These are phyloP conservation scores for Pelargonium exstipulatum DNA, from an alignment of 441 rosid species.

Conservation along the genomic window DNA sequence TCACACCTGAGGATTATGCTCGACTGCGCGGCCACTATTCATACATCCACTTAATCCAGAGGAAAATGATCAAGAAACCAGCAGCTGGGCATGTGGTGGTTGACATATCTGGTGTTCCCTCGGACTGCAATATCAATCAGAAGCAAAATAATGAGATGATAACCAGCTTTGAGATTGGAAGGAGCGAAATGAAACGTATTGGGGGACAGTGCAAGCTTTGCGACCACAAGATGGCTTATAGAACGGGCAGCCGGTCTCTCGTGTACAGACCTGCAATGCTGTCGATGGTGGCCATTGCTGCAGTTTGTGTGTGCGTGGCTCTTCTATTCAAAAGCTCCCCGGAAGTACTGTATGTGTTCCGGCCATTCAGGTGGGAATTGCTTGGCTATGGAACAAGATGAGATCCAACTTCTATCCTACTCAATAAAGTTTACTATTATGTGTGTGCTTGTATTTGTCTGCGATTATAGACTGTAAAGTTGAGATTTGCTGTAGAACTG, in stretches of 20 bases:
- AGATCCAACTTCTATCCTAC: conserved; percentile 21
- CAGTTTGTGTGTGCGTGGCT: conserved; percentile 90
- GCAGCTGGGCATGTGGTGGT: conserved; percentile 50
- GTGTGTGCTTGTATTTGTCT: conserved; percentile 21
- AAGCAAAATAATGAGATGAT: conserved; percentile 34
- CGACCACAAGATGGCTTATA: conserved; percentile 44
- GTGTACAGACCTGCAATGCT: conserved; percentile 87
- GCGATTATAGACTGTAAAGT: conserved; percentile 34
- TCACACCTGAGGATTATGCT: conserved; percentile 87
- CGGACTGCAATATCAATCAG: conserved; percentile 29
- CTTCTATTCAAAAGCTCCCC: conserved; percentile 87
- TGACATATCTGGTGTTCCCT: conserved; percentile 37
- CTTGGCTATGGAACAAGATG: conserved; percentile 71
- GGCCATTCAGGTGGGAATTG: conserved; percentile 91
- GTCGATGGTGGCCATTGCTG: conserved; percentile 86
- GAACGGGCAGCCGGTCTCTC: conserved; percentile 42
- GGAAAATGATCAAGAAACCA: conserved; percentile 49
- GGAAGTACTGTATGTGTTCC: conserved; percentile 73
- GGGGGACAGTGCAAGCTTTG: conserved; percentile 54
- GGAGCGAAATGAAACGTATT: conserved; percentile 18
- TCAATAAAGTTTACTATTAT: conserved; percentile 8
- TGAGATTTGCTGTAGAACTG: conserved; percentile 31
- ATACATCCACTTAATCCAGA: conserved; percentile 77
- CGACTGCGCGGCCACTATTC: conserved; percentile 85
- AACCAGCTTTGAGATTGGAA: conserved; percentile 47